Base-by-base conservation (phyloP, 2,329 filamentous ascomycete genomes). In the Pseudogymnoascus sp. region DNA sequence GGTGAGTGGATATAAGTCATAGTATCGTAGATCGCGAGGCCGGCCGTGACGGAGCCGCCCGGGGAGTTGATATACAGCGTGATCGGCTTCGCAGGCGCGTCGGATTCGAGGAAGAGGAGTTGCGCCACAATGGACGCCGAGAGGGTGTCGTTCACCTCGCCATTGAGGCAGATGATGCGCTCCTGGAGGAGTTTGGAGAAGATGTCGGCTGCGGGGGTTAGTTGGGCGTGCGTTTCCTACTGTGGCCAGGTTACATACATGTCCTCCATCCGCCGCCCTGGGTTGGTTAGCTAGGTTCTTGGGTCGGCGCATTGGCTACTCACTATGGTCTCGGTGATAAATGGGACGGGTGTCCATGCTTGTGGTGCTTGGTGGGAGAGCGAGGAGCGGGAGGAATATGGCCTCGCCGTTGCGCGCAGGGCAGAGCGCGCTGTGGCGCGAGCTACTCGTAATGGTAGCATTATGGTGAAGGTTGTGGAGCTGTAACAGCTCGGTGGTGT, bases 61-160 rank as follows among this genome's bases (percentile, higher is more conserved):
- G 93, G 93, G 0, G 91, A 96, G 79, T 99, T 96, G 76, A 99
- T 99, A 77, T 99, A 99, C 75, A 99, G 90, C 62, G 90, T 95
- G 68, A 99, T 97, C 11, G 92, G 90, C 75, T 96, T 97, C 63
- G 96, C 86, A 3, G 93, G 93, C 72, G 91, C 91, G 73, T 99
- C 95, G 71, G 93, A 95, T 81, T 99, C 96, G 75, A 99, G 91
- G 84, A 93, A 99, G 67, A 99, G 88, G 21, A 99, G 86, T 75
- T 99, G 96, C 1, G 95, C 91, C 29, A 97, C 93, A 67, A 97
- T 91, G 45, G 89, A 90, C n/a, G 95, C 93, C 39, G 92, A 96
- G 69, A 95, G 86, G 45, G 85, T 88, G 73, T 96, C 91, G 78
- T 97, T 90, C 64, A 97, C 92, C 72, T 90, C 83, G 72, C 93